Conservation (phyloP, 495 filamentous ascomycete species). For the Achaetomiella virescens region DNA sequence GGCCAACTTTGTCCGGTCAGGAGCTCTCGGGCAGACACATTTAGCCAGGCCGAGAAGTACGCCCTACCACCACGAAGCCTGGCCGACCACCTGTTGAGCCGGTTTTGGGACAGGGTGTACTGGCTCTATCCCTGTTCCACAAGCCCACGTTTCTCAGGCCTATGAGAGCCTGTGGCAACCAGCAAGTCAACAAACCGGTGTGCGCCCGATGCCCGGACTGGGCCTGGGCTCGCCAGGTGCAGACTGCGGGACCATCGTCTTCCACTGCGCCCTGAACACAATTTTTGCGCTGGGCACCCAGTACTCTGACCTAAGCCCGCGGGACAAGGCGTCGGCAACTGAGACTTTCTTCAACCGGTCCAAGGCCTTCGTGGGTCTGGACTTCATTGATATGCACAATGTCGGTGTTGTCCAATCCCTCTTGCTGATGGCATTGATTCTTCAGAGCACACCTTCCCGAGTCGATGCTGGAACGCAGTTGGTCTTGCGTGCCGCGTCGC, state of each 20-base stretch:
- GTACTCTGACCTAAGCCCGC: slow-evolving; percentile 35
- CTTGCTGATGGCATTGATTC: slow-evolving; percentile 37
- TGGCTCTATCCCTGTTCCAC: slow-evolving; percentile 43
- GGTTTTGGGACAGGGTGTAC: slow-evolving; percentile 38
- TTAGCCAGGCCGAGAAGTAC: slow-evolving; percentile 13
- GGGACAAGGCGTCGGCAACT: slow-evolving; percentile 32
- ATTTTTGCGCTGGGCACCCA: slow-evolving; percentile 43
- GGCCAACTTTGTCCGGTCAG: not conserved
- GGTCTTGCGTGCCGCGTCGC: slow-evolving; percentile 44
- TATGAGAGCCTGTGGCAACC: slow-evolving; percentile 40
- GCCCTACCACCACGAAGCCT: slow-evolving; percentile 37
- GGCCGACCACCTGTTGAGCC: slow-evolving; percentile 41
- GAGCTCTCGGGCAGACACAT: not conserved
- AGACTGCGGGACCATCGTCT: slow-evolving; percentile 35
- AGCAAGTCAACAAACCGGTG: slow-evolving; percentile 19
- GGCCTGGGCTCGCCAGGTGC: slow-evolving; percentile 41
- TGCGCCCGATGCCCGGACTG: slow-evolving; percentile 17
- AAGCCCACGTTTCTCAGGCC: slow-evolving; percentile 36
- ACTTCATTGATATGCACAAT: slow-evolving; percentile 39
- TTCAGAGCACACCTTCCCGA: slow-evolving; percentile 45
- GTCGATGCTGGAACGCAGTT: slow-evolving; percentile 43
- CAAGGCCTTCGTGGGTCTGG: slow-evolving; percentile 41
- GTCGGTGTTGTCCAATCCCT: slow-evolving; percentile 44
- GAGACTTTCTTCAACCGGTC: slow-evolving; percentile 42
- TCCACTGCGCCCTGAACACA: slow-evolving; percentile 40